Conservation (phyloP, 208 protist genomes). For the Trypanosomatidae sp. region DNA sequence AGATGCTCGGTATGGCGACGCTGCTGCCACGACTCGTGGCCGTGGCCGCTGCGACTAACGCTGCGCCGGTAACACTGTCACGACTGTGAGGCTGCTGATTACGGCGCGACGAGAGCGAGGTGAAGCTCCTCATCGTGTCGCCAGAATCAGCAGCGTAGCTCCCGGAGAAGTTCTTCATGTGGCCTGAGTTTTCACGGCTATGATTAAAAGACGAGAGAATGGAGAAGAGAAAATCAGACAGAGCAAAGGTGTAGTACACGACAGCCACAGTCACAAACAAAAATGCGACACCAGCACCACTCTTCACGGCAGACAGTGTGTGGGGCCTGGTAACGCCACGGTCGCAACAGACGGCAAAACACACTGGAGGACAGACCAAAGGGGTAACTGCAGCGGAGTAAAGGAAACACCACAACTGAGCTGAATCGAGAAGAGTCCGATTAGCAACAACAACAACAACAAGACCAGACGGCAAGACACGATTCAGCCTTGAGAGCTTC, state of each 20-base stretch:
- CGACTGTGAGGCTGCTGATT: neutral
- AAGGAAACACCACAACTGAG: neutral
- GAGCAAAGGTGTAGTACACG: neutral
- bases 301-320: neutral
- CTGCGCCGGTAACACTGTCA: neutral
- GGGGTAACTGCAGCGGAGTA: neutral
- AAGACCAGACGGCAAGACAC: neutral
- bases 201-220: neutral
- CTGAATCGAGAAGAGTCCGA: neutral
- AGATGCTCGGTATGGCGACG: neutral
- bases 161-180: conserved; percentile 1
- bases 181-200: neutral
- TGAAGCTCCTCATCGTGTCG: neutral
- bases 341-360: neutral
- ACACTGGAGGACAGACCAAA: neutral
- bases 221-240: neutral
- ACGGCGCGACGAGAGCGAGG: no score
- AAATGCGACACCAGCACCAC: neutral
- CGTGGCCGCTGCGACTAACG: neutral
- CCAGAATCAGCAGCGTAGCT: neutral
- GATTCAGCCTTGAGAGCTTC: neutral
- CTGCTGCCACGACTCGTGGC: neutral
- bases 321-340: neutral
- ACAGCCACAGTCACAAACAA: neutral
- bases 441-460: neutral